A percentile compares a stretch with the other conserved stretches of the same genome.
phyloP scores from a whole-genome alignment of 129 eudicot genomes.

The Chrysanthemum makinoi region DNA sequence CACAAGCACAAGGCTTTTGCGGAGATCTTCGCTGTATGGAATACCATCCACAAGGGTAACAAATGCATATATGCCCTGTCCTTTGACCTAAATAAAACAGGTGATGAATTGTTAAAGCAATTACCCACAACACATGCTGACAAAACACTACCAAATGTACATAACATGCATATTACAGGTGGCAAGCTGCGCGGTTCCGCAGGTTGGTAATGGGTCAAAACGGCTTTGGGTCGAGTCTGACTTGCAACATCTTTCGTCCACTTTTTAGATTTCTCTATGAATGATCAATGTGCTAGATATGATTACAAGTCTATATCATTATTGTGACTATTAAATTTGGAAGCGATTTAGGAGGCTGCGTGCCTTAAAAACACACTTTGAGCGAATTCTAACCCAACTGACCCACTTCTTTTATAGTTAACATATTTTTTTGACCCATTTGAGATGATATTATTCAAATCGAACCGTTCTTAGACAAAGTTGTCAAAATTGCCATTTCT shows the following conservation, averaged over 20 bases:
- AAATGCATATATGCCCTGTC: slow-evolving; percentile 98
- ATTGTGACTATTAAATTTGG: neutral
- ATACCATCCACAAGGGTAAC: slow-evolving; percentile 89
- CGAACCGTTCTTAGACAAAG: neutral
- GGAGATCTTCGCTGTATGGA: slow-evolving; percentile 92
- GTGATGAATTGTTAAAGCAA: neutral
- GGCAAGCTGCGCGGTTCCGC: neutral
- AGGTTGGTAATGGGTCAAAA: slow-evolving; percentile 12
- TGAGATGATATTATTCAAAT: slow-evolving; percentile 3
- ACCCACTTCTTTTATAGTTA: neutral
- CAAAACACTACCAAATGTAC: neutral
- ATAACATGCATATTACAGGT: slow-evolving; percentile 3
- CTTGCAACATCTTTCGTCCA: neutral
- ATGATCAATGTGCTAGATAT: neutral
- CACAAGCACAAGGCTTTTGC: slow-evolving; percentile 62
- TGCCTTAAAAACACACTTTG: neutral
- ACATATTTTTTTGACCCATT: neutral
- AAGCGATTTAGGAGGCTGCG: neutral
- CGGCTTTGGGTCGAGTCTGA: neutral
- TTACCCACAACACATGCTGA: neutral
- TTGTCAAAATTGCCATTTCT: slow-evolving; percentile 6
- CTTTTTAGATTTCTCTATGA: neutral
- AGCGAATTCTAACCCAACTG: neutral
- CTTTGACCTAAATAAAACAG: slow-evolving; percentile 65
- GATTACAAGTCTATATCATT: neutral